Percentiles rank a stretch among this genome's conserved stretches.
Conservation (phyloP, 2,329 filamentous ascomycete species). For the Grosmannia penicillata region DNA sequence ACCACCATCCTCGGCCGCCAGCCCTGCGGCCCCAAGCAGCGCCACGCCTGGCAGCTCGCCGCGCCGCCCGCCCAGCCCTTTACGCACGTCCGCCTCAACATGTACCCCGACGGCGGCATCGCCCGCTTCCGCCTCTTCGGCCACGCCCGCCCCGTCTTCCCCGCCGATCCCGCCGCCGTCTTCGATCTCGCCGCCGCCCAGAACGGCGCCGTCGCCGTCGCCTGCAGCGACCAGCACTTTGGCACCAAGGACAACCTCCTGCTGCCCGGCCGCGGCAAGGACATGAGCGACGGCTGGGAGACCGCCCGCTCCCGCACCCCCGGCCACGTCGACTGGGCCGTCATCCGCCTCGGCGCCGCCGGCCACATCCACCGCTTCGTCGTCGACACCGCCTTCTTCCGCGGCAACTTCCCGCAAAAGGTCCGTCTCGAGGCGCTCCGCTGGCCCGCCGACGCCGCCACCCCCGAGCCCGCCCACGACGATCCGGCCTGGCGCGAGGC, state of each 20-base stretch:
- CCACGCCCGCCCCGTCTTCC: slow-evolving; percentile 61
- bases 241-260: slow-evolving; percentile 44
- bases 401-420: slow-evolving; percentile 72
- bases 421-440: slow-evolving; percentile 51
- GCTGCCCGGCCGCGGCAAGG: slow-evolving; percentile 34
- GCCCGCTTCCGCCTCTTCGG: slow-evolving; percentile 68
- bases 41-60: slow-evolving; percentile 58
- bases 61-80: slow-evolving; percentile 48
- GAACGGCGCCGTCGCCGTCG: slow-evolving; percentile 62
- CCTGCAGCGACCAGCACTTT: slow-evolving; percentile 74
- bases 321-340: slow-evolving; percentile 67
- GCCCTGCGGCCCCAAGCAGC: slow-evolving; percentile 58
- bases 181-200: slow-evolving; percentile 66
- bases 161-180: slow-evolving; percentile 45
- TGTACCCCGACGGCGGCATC: slow-evolving; percentile 79
- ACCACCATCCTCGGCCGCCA: slow-evolving; percentile 54
- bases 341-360: slow-evolving; percentile 55
- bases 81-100: slow-evolving; percentile 67
- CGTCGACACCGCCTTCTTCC: slow-evolving; percentile 70
- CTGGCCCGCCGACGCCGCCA: slow-evolving; percentile 35
- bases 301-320: slow-evolving; percentile 59
- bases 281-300: slow-evolving; percentile 87
- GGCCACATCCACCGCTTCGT: slow-evolving; percentile 52
- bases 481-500: slow-evolving; percentile 51
- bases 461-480: slow-evolving; percentile 37